These are phyloP conservation scores for Globisporangium carolinianum DNA, from an alignment of 352 stramenopile species.

Conservation along the genomic window DNA sequence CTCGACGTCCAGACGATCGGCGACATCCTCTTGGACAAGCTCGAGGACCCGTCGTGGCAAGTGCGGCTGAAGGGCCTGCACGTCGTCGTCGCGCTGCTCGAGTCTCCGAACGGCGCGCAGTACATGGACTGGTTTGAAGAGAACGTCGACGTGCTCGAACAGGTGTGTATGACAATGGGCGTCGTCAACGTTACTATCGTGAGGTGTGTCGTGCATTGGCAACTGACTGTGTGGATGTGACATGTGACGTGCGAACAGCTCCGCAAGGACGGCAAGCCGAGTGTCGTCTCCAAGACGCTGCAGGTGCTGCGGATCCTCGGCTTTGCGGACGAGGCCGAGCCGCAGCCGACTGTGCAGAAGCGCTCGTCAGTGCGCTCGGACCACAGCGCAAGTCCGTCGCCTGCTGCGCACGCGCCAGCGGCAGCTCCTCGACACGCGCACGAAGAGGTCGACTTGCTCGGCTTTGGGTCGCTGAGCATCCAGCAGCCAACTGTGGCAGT, in stretches of 20 bases:
- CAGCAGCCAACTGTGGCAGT: conserved; percentile 9
- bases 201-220: neutral
- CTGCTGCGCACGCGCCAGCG: conserved; percentile 8
- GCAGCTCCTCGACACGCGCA: conserved; percentile 3
- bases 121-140: conserved; percentile 83
- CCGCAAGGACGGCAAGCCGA: conserved; percentile 67
- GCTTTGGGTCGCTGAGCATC: conserved; percentile 56
- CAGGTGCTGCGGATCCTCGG: conserved; percentile 67
- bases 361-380: conserved; percentile 8
- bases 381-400: conserved; percentile 7
- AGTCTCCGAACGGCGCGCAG: conserved; percentile 45
- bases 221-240: conserved; percentile 8
- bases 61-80: conserved; percentile 75
- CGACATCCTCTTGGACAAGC: conserved; percentile 81
- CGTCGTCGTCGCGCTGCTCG: conserved; percentile 70
- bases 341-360: conserved; percentile 16
- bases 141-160: conserved; percentile 77
- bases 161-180: conserved; percentile 12
- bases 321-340: conserved; percentile 42
- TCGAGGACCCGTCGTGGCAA: conserved; percentile 82
- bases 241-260: conserved; percentile 15
- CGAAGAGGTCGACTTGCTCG: conserved; percentile 74
- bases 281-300: conserved; percentile 64
- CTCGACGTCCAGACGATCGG: conserved; percentile 80
- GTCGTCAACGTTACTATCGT: conserved; percentile 10